These are phyloP conservation scores for Thecaphora thlaspeos DNA, from an alignment of 1,284 basidiomycete species.

Conservation along the genomic window DNA sequence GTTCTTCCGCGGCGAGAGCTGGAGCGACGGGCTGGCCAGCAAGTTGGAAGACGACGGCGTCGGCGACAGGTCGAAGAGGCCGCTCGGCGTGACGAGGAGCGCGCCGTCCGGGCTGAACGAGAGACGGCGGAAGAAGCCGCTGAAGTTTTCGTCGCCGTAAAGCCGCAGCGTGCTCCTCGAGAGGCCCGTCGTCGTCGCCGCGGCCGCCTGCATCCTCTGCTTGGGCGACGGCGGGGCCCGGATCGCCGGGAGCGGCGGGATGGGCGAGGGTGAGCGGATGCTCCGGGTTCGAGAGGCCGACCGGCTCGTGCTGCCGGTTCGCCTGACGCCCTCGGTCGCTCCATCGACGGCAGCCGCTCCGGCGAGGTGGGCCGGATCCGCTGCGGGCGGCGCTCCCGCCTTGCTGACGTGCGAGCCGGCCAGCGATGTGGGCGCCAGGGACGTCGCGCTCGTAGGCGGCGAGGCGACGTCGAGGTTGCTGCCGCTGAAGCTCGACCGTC, in stretches of 20 bases:
- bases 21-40: conserved; percentile 20
- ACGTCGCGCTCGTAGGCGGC: conserved; percentile 49
- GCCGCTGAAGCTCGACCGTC: conserved; percentile 52
- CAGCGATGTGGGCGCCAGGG: conserved; percentile 31
- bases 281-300: conserved; percentile 42
- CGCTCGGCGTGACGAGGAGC: conserved; percentile 87
- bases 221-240: conserved; percentile 48
- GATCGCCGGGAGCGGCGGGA: conserved; percentile 57
- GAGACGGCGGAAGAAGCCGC: conserved; percentile 91
- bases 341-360: conserved; percentile 2
- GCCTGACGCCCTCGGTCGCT: conserved; percentile 11
- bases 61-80: conserved; percentile 68
- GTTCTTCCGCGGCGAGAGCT: conserved; percentile 29
- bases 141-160: conserved; percentile 93
- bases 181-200: conserved; percentile 11
- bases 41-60: conserved; percentile 11
- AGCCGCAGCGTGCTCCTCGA: conserved; percentile 59
- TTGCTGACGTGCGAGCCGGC: conserved; percentile 16
- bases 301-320: conserved; percentile 28
- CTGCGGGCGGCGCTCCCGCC: conserved; percentile 1
- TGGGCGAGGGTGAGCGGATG: conserved; percentile 58
- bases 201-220: conserved; percentile 40
- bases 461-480: conserved; percentile 45
- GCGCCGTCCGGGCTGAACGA: conserved; percentile 93
- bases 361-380: conserved; percentile 9